Evolutionary conservation across 2,329 filamentous ascomycete species (phyloP).

Genomic region (Arthroderma sp.): DNA sequence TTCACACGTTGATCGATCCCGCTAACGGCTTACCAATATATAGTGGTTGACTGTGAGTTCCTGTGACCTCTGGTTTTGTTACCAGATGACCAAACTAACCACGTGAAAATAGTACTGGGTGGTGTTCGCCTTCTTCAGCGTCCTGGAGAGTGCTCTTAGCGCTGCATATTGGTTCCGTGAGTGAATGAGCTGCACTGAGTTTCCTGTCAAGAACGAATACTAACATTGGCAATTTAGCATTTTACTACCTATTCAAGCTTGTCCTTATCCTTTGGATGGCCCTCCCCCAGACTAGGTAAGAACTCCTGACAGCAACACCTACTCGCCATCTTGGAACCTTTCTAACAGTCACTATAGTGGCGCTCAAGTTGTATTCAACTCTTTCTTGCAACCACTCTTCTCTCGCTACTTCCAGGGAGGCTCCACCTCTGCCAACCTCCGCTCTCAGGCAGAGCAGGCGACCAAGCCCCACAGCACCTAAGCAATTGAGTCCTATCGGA

Average conservation of each 20-base stretch:
- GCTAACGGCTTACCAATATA: conserved; percentile 15
- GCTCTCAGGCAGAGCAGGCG: conserved; percentile 69
- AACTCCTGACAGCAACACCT: conserved; percentile 12
- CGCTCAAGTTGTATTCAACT: conserved; percentile 92
- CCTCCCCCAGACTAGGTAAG: conserved; percentile 84
- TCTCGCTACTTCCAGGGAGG: conserved; percentile 73
- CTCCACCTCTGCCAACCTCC: conserved; percentile 74
- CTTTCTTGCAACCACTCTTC: conserved; percentile 82
- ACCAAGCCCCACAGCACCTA: conserved; percentile 51
- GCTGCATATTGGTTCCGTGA: conserved; percentile 57
- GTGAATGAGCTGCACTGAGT: conserved; percentile 12
- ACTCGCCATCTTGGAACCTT: background rate
- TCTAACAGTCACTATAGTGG: conserved; percentile 45
- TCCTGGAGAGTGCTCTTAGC: conserved; percentile 52
- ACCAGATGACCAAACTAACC: conserved; percentile 11
- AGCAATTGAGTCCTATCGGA: conserved; percentile 1
- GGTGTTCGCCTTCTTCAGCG: conserved; percentile 51
- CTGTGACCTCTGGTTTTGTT: conserved; percentile 7
- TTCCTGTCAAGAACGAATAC: background rate
- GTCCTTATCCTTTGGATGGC: conserved; percentile 94
- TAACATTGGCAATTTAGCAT: conserved; percentile 37
- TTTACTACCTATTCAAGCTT: conserved; percentile 99
- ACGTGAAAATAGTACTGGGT: conserved; percentile 48
- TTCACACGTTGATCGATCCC: background rate
- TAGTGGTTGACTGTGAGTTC: conserved; percentile 48